phyloP scores from a whole-genome alignment of 140 eudicot species.

The Oenanthe javanica region DNA sequence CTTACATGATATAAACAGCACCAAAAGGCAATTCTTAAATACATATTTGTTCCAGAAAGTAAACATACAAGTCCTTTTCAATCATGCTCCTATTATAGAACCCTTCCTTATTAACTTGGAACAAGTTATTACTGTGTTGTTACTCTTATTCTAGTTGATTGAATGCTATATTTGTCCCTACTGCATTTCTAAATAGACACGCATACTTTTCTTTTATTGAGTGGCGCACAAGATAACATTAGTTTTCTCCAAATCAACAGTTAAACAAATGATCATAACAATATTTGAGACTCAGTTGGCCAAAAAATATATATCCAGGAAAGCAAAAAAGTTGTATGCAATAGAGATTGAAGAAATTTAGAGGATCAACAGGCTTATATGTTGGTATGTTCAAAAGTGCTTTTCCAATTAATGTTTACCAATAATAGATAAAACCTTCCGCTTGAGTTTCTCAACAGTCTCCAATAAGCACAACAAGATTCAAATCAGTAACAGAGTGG shows the following conservation, averaged over 20 bases:
- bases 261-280: neutral
- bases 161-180: neutral
- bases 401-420: constrained; percentile 15
- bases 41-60: neutral
- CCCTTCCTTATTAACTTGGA: neutral
- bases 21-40: neutral
- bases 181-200: neutral
- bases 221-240: neutral
- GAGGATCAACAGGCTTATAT: neutral
- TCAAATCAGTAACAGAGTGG: neutral
- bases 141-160: neutral
- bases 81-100: neutral
- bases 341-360: neutral
- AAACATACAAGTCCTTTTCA: neutral
- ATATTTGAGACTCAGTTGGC: neutral
- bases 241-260: neutral
- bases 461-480: constrained; percentile 28
- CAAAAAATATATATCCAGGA: neutral
- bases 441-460: constrained; percentile 55
- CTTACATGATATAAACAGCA: neutral
- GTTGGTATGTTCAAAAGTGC: neutral
- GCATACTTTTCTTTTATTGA: too few relatives aligned
- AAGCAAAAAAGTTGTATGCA: neutral
- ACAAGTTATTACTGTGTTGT: neutral
- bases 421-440: constrained; percentile 46